A percentile compares a stretch with the other conserved stretches of the same genome.
Evolutionary conservation across 139 green algal species (phyloP).

Genomic region (Chlorella sp.): DNA sequence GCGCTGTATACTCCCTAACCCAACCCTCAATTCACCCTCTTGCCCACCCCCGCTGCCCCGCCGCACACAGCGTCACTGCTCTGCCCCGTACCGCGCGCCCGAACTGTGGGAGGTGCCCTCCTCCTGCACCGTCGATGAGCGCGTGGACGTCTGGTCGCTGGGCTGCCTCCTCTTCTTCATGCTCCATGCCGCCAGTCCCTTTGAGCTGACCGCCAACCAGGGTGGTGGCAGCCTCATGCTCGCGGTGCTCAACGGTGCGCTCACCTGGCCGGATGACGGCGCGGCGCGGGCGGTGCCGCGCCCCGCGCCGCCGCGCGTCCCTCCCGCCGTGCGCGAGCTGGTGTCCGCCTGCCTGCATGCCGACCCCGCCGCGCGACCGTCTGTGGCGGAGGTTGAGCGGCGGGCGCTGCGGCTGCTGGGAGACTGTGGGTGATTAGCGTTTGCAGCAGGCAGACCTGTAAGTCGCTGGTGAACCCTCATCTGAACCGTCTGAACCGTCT

Average conservation of each 20-base stretch:
- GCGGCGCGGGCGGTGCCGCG: neutral
- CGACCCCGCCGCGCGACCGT: conserved; percentile 29
- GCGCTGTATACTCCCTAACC: neutral
- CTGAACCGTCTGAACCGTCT: too few relatives aligned
- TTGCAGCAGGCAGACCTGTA: too few relatives aligned
- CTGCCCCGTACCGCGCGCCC: conserved; percentile 86
- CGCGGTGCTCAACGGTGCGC: conserved; percentile 76
- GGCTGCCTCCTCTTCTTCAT: conserved; percentile 83
- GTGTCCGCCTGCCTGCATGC: conserved; percentile 48
- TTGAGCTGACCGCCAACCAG: conserved; percentile 75
- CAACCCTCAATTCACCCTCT: too few relatives aligned
- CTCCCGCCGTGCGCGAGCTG: conserved; percentile 5
- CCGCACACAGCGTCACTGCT: conserved; percentile 65
- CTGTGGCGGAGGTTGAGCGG: conserved; percentile 12
- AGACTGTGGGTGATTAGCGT: too few relatives aligned
- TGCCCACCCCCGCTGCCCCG: neutral
- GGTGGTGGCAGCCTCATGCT: conserved; percentile 81
- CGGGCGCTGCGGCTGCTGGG: neutral
- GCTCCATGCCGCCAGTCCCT: conserved; percentile 79
- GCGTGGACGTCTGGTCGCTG: conserved; percentile 85
- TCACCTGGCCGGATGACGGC: neutral
- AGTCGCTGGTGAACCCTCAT: too few relatives aligned
- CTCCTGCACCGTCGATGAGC: conserved; percentile 66
- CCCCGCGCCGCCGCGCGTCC: neutral
- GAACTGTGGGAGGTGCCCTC: conserved; percentile 92